A percentile compares a stretch with the other conserved stretches of the same genome.
Conservation (phyloP, 345 rosid species). For the Citrus inodora region DNA sequence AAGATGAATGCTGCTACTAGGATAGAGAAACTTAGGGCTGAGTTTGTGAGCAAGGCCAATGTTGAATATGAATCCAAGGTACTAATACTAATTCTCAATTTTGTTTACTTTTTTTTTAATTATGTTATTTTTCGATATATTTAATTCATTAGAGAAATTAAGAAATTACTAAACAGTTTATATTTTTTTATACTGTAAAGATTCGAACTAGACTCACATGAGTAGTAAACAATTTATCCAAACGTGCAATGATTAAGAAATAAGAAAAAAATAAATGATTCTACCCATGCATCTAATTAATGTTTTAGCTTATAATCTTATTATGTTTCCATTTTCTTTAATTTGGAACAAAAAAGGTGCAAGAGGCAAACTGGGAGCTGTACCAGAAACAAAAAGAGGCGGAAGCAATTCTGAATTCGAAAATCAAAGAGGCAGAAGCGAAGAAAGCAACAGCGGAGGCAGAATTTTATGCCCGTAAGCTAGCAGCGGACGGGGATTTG, state of each 20-base stretch:
- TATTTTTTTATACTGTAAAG: too few relatives aligned
- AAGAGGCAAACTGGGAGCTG: conserved; percentile 71
- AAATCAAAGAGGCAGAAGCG: conserved; percentile 56
- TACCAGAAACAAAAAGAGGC: conserved; percentile 68
- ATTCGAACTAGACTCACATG: too few relatives aligned
- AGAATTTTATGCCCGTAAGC: conserved; percentile 35
- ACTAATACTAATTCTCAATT: neutral
- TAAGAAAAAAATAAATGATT: too few relatives aligned
- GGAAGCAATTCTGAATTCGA: conserved; percentile 51
- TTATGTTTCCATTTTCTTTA: too few relatives aligned
- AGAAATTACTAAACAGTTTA: neutral
- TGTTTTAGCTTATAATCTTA: neutral
- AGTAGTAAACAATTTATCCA: too few relatives aligned
- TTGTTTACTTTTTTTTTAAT: too few relatives aligned
- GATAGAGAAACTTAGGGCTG: conserved; percentile 81
- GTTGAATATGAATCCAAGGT: conserved; percentile 85
- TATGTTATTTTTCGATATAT: too few relatives aligned
- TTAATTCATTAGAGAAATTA: neutral
- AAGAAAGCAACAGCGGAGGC: conserved; percentile 64
- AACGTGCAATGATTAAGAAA: too few relatives aligned
- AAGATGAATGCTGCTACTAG: conserved; percentile 61
- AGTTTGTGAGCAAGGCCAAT: conserved; percentile 65
- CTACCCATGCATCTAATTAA: too few relatives aligned
- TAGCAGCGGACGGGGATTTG: conserved; percentile 37
- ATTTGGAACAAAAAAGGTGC: conserved; percentile 29